phyloP scores from a whole-genome alignment of 192 early-diverging fungal genomes.

The Physocladia obscura region DNA sequence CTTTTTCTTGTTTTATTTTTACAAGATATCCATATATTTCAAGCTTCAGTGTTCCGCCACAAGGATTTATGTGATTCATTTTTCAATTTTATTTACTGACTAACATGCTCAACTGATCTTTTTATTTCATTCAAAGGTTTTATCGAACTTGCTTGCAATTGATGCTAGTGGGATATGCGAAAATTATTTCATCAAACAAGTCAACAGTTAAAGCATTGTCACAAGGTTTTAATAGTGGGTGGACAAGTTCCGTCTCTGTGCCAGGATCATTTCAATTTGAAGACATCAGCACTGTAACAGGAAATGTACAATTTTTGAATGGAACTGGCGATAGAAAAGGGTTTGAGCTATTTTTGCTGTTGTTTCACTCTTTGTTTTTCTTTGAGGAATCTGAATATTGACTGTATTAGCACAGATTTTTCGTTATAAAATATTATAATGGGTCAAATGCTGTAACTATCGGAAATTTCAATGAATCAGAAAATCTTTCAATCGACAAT shows the following conservation, averaged over 20 bases:
- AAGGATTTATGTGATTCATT: conserved; percentile 12
- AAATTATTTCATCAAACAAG: not conserved
- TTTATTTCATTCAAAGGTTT: not conserved
- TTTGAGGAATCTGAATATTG: too few species aligned
- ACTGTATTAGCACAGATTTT: not conserved
- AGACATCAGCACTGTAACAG: not conserved
- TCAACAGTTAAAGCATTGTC: not conserved
- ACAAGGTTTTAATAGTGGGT: not conserved
- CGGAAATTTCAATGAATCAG: not conserved
- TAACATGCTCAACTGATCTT: too few species aligned
- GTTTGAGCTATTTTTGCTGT: not conserved
- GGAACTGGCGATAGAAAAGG: not conserved
- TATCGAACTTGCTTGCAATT: conserved; percentile 9
- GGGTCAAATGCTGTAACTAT: not conserved
- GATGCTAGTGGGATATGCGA: not conserved
- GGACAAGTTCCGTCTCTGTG: not conserved
- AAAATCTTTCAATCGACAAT: not conserved
- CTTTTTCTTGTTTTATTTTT: too few species aligned
- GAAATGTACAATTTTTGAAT: not conserved
- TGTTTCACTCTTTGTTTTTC: too few species aligned
- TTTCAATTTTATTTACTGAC: too few species aligned
- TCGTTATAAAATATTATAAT: not conserved
- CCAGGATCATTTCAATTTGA: not conserved
- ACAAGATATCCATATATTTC: conserved; percentile 17
- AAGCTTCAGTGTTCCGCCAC: not conserved